Conservation (phyloP, 306 rosid species). For the Prunus mongolica region DNA sequence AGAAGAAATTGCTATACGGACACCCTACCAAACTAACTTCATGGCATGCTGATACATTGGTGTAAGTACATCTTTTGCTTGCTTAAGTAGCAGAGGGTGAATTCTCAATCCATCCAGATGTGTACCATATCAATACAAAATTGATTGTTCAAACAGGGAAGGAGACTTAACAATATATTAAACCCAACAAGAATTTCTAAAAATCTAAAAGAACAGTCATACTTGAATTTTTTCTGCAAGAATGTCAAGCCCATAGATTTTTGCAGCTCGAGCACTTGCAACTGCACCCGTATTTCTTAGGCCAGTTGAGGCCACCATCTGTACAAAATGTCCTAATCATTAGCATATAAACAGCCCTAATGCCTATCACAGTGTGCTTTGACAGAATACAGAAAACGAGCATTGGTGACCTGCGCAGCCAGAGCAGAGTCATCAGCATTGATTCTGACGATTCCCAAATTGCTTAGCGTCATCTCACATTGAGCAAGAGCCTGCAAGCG, state of each 20-base stretch:
- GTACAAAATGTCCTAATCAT: slow-evolving; percentile 28
- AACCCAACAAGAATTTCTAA: neutral
- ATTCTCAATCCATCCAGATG: neutral
- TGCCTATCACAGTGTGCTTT: slow-evolving; percentile 13
- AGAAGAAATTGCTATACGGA: neutral
- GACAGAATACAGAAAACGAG: slow-evolving; percentile 14
- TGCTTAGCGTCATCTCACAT: slow-evolving; percentile 53
- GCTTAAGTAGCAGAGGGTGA: neutral
- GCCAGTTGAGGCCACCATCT: slow-evolving; percentile 60
- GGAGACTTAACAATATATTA: neutral
- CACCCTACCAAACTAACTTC: neutral
- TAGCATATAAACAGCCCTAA: slow-evolving; percentile 14
- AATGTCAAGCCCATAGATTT: slow-evolving; percentile 68
- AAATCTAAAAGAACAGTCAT: slow-evolving; percentile 17
- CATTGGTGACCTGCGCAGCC: slow-evolving; percentile 69
- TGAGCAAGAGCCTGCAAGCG: slow-evolving; percentile 74
- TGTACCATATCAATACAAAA: slow-evolving; percentile 1
- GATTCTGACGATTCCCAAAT: slow-evolving; percentile 51
- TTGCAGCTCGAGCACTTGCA: slow-evolving; percentile 89
- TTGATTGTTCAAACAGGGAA: neutral
- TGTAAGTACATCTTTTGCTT: neutral
- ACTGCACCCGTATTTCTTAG: slow-evolving; percentile 63
- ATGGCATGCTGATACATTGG: neutral
- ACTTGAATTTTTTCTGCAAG: slow-evolving; percentile 74
- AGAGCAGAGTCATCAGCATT: slow-evolving; percentile 68